A percentile compares a stretch with the other conserved stretches of the same genome.
Conservation (phyloP, 768 basidiomycete species). For the Tricholoma bakamatsutake region DNA sequence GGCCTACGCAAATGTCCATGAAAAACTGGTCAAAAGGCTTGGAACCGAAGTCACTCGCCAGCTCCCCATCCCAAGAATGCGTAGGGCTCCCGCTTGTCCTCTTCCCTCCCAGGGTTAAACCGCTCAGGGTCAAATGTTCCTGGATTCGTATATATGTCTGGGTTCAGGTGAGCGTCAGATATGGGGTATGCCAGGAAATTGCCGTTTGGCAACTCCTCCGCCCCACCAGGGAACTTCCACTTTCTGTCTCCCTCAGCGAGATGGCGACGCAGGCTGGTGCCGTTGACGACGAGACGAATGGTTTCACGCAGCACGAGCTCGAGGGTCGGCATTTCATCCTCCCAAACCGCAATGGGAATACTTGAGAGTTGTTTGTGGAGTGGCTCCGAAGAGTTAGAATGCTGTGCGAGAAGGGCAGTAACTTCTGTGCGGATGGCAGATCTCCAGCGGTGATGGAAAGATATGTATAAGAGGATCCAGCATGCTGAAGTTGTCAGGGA, state of each 20-base stretch:
- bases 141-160: slow-evolving; percentile 29
- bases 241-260: slow-evolving; percentile 7
- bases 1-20: slow-evolving; percentile 7
- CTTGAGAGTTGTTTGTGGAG: slow-evolving; percentile 26
- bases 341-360: slow-evolving; percentile 32
- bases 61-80: slow-evolving; percentile 34
- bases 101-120: slow-evolving; percentile 23
- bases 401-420: slow-evolving; percentile 18
- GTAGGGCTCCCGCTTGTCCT: slow-evolving; percentile 26
- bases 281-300: slow-evolving; percentile 24
- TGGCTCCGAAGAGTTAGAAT: slow-evolving; percentile 22
- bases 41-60: slow-evolving; percentile 17
- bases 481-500: slow-evolving; percentile 20
- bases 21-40: not conserved
- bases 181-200: slow-evolving; percentile 28
- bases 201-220: slow-evolving; percentile 21
- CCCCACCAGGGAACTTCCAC: slow-evolving; percentile 20
- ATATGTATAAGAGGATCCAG: slow-evolving; percentile 31
- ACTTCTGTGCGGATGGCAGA: slow-evolving; percentile 22
- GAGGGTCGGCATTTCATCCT: slow-evolving; percentile 30
- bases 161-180: slow-evolving; percentile 29
- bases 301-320: slow-evolving; percentile 33
- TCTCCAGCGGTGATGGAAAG: slow-evolving; percentile 27
- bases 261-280: slow-evolving; percentile 28
- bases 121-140: slow-evolving; percentile 27